Conservation (phyloP, 768 basidiomycete species). For the Tricholoma hemisulphureum region DNA sequence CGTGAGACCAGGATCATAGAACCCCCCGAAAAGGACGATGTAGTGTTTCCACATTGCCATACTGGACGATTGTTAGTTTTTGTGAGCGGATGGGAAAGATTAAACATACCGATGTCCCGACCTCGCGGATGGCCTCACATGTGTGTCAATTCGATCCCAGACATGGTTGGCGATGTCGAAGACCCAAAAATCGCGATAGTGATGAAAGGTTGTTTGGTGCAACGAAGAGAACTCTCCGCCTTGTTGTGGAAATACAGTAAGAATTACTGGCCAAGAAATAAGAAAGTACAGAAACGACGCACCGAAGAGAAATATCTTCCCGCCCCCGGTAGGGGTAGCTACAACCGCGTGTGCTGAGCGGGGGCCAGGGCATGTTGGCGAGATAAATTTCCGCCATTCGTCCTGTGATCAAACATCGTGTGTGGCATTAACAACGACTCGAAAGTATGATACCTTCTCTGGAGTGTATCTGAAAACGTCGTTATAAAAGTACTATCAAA, state of each 20-base stretch:
- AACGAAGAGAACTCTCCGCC: conserved; percentile 87
- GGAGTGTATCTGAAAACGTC: conserved; percentile 86
- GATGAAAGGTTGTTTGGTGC: conserved; percentile 81
- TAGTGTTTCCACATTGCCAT: conserved; percentile 91
- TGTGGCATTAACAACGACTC: not conserved
- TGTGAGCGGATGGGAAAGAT: not conserved
- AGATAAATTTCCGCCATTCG: conserved; percentile 87
- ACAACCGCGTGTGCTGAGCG: conserved; percentile 85
- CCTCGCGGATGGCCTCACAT: conserved; percentile 72
- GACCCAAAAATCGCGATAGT: conserved; percentile 87
- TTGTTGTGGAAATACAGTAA: conserved; percentile 17
- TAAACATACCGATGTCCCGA: conserved; percentile 72
- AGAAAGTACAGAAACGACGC: conserved; percentile 1
- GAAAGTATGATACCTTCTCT: conserved; percentile 55
- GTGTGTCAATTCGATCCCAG: conserved; percentile 91
- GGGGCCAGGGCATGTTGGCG: conserved; percentile 83
- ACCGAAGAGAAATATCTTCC: conserved; percentile 85
- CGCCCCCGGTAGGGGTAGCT: conserved; percentile 72
- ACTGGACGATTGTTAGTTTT: conserved; percentile 37
- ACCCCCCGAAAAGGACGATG: conserved; percentile 86
- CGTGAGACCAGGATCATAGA: conserved; percentile 81
- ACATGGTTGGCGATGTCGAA: conserved; percentile 76
- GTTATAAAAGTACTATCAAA: conserved; percentile 73
- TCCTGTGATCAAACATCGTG: conserved; percentile 42
- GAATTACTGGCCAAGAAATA: not conserved